Evolutionary conservation across 208 protist species (phyloP).

Genomic region (Porcisia hertigi): DNA sequence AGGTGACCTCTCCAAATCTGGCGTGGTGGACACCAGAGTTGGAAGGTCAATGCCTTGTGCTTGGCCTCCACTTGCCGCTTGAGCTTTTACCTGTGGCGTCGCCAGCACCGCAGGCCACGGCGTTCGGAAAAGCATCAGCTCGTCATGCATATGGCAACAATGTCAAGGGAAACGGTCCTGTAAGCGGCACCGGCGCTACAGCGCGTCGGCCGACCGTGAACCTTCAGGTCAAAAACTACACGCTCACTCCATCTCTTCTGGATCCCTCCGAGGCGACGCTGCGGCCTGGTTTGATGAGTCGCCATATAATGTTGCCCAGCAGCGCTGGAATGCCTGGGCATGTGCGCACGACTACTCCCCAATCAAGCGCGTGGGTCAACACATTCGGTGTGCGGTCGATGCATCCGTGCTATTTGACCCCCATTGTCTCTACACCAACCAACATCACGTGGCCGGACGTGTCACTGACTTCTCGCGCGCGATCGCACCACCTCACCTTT

Average conservation of each 20-base stretch:
- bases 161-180: too few relatives aligned
- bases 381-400: not conserved
- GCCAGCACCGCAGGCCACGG: not conserved
- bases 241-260: slow-evolving; percentile 4
- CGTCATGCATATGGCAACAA: not conserved
- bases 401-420: not conserved
- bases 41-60: slow-evolving; percentile 22
- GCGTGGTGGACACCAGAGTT: slow-evolving; percentile 26
- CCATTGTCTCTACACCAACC: not conserved
- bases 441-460: not conserved
- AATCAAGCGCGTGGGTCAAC: not conserved
- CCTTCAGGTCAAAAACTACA: slow-evolving; percentile 22
- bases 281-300: not conserved
- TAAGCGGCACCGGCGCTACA: not conserved
- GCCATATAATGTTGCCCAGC: not conserved
- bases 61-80: slow-evolving; percentile 24
- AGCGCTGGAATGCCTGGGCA: not conserved
- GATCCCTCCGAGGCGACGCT: not conserved
- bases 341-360: not conserved
- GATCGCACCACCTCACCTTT: slow-evolving; percentile 10
- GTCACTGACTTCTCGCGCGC: not conserved
- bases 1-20: not conserved
- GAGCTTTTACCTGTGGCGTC: slow-evolving; percentile 19
- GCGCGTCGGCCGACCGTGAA: slow-evolving; percentile 16
- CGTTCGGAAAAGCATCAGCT: not conserved